A percentile compares a stretch with the other conserved stretches of the same genome.
Conservation (phyloP, 2,329 filamentous ascomycete species). For the Cryphonectria japonica region DNA sequence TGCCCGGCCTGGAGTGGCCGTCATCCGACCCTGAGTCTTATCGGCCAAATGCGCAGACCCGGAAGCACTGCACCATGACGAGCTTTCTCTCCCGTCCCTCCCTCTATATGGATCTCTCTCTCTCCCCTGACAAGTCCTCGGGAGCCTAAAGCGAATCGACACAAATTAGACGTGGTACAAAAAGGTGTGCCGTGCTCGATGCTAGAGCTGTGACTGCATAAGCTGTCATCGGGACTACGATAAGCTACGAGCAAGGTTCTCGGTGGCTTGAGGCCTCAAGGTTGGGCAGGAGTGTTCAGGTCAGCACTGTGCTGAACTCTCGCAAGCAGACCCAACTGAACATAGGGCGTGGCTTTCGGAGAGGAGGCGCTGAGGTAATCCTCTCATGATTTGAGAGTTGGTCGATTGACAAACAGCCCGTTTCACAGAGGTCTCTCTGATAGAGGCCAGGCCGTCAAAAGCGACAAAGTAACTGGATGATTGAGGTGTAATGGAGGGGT, state of each 20-base stretch:
- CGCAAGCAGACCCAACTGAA: neutral
- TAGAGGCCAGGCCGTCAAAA: neutral
- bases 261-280: too few species aligned
- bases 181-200: neutral
- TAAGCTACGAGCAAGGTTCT: too few species aligned
- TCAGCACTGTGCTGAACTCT: neutral
- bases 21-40: neutral
- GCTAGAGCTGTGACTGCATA: neutral
- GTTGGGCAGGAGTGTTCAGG: neutral
- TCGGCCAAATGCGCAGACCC: neutral
- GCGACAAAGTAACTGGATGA: too few species aligned
- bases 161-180: neutral
- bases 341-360: neutral
- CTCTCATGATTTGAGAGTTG: neutral
- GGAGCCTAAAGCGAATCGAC: neutral
- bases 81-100: too few species aligned
- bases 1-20: neutral
- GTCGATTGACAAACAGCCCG: neutral
- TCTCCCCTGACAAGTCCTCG: neutral
- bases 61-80: neutral
- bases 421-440: neutral
- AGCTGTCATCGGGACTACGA: neutral
- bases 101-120: too few species aligned
- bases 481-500: too few species aligned
- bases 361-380: neutral